Percentiles rank a stretch among this genome's conserved stretches.
phyloP scores from a whole-genome alignment of 768 basidiomycete genomes.

The Lentinula detonsa region DNA sequence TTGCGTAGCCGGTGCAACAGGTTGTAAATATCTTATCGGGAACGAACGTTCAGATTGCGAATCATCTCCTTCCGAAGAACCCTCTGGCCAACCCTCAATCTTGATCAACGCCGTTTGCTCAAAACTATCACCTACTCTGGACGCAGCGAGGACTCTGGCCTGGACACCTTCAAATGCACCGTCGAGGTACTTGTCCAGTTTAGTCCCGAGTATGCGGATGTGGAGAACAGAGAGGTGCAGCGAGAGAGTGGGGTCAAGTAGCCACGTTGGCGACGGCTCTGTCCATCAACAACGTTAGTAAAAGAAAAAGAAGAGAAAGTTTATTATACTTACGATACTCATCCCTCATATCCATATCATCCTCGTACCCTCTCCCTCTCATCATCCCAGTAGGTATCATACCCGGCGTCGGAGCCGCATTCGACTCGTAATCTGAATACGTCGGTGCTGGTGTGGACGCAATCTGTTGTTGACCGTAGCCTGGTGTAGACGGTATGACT shows the following conservation, averaged over 20 bases:
- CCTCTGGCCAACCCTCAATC: constrained; percentile 15
- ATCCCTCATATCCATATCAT: constrained; percentile 19
- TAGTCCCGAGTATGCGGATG: constrained; percentile 31
- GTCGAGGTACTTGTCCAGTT: constrained; percentile 24
- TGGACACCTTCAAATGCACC: constrained; percentile 27
- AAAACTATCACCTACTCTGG: constrained; percentile 21
- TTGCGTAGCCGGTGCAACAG: constrained; percentile 28
- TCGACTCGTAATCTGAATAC: constrained; percentile 2
- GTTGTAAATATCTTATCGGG: constrained; percentile 33
- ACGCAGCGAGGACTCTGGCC: constrained; percentile 26
- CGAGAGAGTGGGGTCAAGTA: constrained; percentile 26
- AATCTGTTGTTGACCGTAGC: too few relatives aligned
- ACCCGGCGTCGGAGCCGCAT: constrained; percentile 32
- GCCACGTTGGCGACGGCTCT: constrained; percentile 35
- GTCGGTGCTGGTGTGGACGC: constrained; percentile 12
- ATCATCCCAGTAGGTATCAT: neutral
- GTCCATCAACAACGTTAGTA: constrained; percentile 9
- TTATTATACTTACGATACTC: constrained; percentile 15
- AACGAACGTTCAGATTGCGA: constrained; percentile 23
- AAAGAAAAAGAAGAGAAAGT: neutral
- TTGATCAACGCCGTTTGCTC: constrained; percentile 30
- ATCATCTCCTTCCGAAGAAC: neutral
- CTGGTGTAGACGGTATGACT: constrained; percentile 8
- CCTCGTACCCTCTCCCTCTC: neutral
- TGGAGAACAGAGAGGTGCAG: constrained; percentile 29